A percentile compares a stretch with the other conserved stretches of the same genome.
Evolutionary conservation across 331 rosid species (phyloP).

Genomic region (Saraca asoca): DNA sequence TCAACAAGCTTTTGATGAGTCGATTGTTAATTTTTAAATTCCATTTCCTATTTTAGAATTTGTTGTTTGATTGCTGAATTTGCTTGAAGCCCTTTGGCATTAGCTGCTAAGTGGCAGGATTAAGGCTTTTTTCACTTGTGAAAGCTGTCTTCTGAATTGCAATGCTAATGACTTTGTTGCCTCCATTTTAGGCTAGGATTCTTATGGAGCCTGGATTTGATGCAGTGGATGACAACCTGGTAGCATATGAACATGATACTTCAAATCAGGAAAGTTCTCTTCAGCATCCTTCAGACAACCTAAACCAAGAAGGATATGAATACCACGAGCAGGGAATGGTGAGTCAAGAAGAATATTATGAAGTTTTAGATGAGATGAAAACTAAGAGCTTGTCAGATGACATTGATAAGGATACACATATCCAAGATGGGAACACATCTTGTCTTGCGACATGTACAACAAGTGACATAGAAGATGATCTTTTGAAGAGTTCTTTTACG

Average conservation of each 20-base stretch:
- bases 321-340: slow-evolving; percentile 40
- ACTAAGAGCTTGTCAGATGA: slow-evolving; percentile 45
- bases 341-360: slow-evolving; percentile 60
- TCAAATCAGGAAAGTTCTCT: slow-evolving; percentile 30
- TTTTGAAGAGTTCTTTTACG: slow-evolving; percentile 48
- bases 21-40: slow-evolving; percentile 1
- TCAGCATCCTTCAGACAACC: slow-evolving; percentile 37
- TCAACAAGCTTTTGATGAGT: slow-evolving; percentile 1
- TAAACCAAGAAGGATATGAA: slow-evolving; percentile 37
- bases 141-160: slow-evolving; percentile 5
- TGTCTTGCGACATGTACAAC: slow-evolving; percentile 79
- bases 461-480: slow-evolving; percentile 67
- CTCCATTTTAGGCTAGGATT: slow-evolving; percentile 70
- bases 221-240: slow-evolving; percentile 40
- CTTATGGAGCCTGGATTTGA: slow-evolving; percentile 57
- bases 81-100: not conserved
- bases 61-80: slow-evolving; percentile 6
- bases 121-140: not conserved
- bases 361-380: slow-evolving; percentile 66
- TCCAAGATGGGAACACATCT: slow-evolving; percentile 61
- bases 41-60: not conserved
- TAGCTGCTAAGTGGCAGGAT: not conserved
- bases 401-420: slow-evolving; percentile 49
- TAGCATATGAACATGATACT: slow-evolving; percentile 40
- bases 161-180: not conserved